Evolutionary conservation across 1,139 yeast species (phyloP).

Genomic region (Debaryomycetaceae sp.): DNA sequence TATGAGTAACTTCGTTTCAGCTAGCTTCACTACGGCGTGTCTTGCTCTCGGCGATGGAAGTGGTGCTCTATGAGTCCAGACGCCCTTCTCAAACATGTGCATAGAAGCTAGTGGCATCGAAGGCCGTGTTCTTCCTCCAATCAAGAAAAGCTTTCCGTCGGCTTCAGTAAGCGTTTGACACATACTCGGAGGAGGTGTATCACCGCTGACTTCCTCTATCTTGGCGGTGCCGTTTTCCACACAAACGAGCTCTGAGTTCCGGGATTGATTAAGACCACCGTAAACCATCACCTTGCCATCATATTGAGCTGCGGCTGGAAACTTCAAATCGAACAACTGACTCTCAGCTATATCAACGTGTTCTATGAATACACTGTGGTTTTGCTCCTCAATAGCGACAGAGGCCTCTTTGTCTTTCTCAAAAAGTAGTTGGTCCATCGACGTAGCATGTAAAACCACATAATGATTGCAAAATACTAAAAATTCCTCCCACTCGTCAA

Average conservation of each 20-base stretch:
- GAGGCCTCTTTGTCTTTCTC: conserved; percentile 2
- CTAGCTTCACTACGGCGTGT: conserved; percentile 44
- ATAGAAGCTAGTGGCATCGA: conserved; percentile 36
- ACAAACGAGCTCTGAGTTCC: conserved; percentile 22
- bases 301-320: conserved; percentile 36
- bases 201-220: conserved; percentile 8
- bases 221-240: conserved; percentile 14
- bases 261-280: conserved; percentile 56
- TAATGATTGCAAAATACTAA: conserved; percentile 76
- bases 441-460: conserved; percentile 63
- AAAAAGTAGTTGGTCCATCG: conserved; percentile 17
- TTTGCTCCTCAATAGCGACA: conserved; percentile 2
- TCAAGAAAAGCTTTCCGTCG: conserved; percentile 30
- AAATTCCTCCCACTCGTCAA: conserved; percentile 86
- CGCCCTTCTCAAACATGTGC: conserved; percentile 13
- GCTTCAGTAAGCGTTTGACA: conserved; percentile 52
- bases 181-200: conserved; percentile 47
- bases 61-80: conserved; percentile 34
- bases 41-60: conserved; percentile 50
- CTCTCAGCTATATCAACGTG: conserved; percentile 6
- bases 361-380: conserved; percentile 7
- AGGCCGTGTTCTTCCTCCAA: conserved; percentile 74
- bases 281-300: conserved; percentile 30
- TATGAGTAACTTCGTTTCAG: conserved; percentile 36
- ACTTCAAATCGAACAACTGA: conserved; percentile 37